Evolutionary conservation across 108 stramenopile species (phyloP).

Genomic region (Nitzschia inconspicua): DNA sequence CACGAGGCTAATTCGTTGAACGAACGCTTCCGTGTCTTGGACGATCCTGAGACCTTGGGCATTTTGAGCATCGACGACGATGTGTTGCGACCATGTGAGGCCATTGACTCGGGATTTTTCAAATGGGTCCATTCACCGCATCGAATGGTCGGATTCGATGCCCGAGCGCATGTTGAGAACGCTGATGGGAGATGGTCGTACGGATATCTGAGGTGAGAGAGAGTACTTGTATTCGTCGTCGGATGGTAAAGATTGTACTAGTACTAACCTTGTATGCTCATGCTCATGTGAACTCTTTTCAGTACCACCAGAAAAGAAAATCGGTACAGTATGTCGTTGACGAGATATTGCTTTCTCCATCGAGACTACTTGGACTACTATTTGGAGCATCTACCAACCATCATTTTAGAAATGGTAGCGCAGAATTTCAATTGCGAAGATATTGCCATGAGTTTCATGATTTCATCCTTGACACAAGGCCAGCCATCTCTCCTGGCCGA

Average conservation of each 20-base stretch:
- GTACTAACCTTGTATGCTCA: too few relatives aligned
- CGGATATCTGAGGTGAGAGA: conserved; percentile 47
- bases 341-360: conserved; percentile 71
- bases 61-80: conserved; percentile 85
- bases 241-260: not conserved
- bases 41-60: conserved; percentile 57
- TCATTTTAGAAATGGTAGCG: conserved; percentile 54
- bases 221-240: not conserved
- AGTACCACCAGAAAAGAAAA: conserved; percentile 54
- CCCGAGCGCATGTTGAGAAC: conserved; percentile 49
- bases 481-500: conserved; percentile 73
- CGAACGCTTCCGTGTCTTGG: conserved; percentile 68
- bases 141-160: conserved; percentile 84
- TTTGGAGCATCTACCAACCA: conserved; percentile 48
- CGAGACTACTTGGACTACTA: conserved; percentile 73
- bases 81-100: conserved; percentile 76
- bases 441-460: conserved; percentile 77
- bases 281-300: too few relatives aligned
- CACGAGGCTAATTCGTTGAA: conserved; percentile 73
- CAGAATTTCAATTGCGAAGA: conserved; percentile 81
- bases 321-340: conserved; percentile 65
- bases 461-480: conserved; percentile 66
- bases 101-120: conserved; percentile 78
- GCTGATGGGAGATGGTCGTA: conserved; percentile 48
- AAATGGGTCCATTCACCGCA: conserved; percentile 74